Evolutionary conservation across 768 basidiomycete genomes (phyloP), one percentile per base, ranked within the genome.

Genomic region (Xerocomellus dryophilus): DNA sequence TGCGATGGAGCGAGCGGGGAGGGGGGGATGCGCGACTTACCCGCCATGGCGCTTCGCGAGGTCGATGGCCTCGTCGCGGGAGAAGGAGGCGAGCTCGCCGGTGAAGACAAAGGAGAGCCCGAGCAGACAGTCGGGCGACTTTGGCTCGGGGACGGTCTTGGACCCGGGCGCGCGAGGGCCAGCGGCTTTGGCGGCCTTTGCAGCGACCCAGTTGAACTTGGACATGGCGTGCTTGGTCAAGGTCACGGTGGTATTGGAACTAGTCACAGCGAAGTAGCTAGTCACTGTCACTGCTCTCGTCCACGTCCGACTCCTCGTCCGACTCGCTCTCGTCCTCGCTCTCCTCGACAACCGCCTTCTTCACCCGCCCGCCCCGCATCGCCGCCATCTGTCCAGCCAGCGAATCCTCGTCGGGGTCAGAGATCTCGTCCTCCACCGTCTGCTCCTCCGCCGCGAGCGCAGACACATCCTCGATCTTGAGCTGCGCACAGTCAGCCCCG

Each of bases 371-470:
- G 5, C 95, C 95, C 41, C 90, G 84, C 92, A 99, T 93, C 41
- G 85, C 84, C 6, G 95, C 94, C 92, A 98, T 96, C 76, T 99
- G 97, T 8, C 97, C 97, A 5, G 94, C 97, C 47, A 98, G 74
- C 23, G 88, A 82, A 70, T 98, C 97, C 71, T 98, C 97, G 29
- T 98, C 97, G 0, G 97, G 97, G 45, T 98, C 97, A 0, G 94
- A 97, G 59, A 98, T 99, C 54, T 97, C 95, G 65, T 98, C 94
- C 34, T 96, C 95, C 20, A 74, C 74, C 27, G 73, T 80, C 51
- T 80, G 75, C 38, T 86, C 86, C 7, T 85, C 84, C 0, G 74
- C 74, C 11, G 68, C 75, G 17, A 86, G 73, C 1, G 76, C 76
- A 10, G 85, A 78, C 4, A 81, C 73, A 39, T 92, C 86, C 49